phyloP scores from a whole-genome alignment of 805 yeast species.

The Candida sonorensis region DNA sequence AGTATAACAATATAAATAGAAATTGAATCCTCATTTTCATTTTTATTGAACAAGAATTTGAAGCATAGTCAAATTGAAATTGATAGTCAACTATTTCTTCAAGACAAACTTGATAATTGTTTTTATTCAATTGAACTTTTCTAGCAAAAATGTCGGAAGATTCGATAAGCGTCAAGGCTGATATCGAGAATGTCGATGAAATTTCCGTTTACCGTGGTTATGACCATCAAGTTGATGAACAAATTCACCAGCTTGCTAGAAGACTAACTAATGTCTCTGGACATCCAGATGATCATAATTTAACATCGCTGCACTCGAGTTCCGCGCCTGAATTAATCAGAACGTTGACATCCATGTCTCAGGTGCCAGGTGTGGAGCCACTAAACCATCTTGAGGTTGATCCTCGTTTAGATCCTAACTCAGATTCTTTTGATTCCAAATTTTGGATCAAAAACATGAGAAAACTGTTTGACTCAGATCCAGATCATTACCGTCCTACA shows the following conservation, averaged over 20 bases:
- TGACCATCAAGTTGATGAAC: constrained; percentile 18
- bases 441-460: constrained; percentile 64
- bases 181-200: constrained; percentile 6
- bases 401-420: constrained; percentile 50
- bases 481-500: constrained; percentile 57
- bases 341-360: constrained; percentile 43
- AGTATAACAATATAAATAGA: too few relatives aligned
- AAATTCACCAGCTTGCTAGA: constrained; percentile 38
- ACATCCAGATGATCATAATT: constrained; percentile 8
- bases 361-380: constrained; percentile 43
- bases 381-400: constrained; percentile 20
- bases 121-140: too few relatives aligned
- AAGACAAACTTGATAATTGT: too few relatives aligned
- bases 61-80: too few relatives aligned
- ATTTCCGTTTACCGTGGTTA: constrained; percentile 6
- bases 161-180: constrained; percentile 15
- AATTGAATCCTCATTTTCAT: too few relatives aligned
- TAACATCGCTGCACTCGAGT: constrained; percentile 1
- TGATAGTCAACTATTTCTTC: too few relatives aligned
- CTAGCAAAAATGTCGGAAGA: constrained; percentile 8
- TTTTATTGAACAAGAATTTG: too few relatives aligned
- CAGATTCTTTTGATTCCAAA: constrained; percentile 51
- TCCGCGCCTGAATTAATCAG: constrained; percentile 18
- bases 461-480: constrained; percentile 44
- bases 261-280: constrained; percentile 24